Evolutionary conservation across 2,329 filamentous ascomycete genomes (phyloP).

Genomic region (Davidsoniella neocaledoniae): DNA sequence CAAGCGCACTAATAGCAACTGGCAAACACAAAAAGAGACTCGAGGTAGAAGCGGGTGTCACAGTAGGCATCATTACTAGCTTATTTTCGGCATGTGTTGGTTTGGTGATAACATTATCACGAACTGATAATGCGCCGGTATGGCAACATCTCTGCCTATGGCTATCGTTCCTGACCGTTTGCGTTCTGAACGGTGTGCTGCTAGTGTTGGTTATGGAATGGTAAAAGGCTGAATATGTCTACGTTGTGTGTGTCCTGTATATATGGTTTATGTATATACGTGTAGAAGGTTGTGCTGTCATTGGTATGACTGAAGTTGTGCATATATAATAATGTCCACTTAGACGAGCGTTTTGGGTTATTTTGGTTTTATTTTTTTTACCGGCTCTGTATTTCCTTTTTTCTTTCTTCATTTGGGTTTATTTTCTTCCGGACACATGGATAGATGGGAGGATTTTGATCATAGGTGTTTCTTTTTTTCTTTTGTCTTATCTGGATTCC

Average conservation of each 20-base stretch:
- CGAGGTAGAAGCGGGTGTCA: slow-evolving; percentile 59
- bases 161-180: slow-evolving; percentile 22
- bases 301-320: background rate
- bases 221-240: background rate
- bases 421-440: no score
- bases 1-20: slow-evolving; percentile 47
- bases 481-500: background rate
- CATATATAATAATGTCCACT: background rate
- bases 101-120: slow-evolving; percentile 40
- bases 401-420: background rate
- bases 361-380: background rate
- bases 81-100: slow-evolving; percentile 46
- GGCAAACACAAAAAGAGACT: slow-evolving; percentile 48
- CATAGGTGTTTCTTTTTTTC: background rate
- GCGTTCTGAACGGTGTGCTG: slow-evolving; percentile 28
- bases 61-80: slow-evolving; percentile 51
- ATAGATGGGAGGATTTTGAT: no score
- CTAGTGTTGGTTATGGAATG: slow-evolving; percentile 24
- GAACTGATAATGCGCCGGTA: slow-evolving; percentile 27
- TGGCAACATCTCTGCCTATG: slow-evolving; percentile 27
- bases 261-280: background rate
- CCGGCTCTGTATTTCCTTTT: background rate
- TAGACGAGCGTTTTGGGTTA: background rate
- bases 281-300: background rate
- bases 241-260: background rate